Evolutionary conservation across 305 asterid genomes (phyloP).

Genomic region (Rubia tinctorum): DNA sequence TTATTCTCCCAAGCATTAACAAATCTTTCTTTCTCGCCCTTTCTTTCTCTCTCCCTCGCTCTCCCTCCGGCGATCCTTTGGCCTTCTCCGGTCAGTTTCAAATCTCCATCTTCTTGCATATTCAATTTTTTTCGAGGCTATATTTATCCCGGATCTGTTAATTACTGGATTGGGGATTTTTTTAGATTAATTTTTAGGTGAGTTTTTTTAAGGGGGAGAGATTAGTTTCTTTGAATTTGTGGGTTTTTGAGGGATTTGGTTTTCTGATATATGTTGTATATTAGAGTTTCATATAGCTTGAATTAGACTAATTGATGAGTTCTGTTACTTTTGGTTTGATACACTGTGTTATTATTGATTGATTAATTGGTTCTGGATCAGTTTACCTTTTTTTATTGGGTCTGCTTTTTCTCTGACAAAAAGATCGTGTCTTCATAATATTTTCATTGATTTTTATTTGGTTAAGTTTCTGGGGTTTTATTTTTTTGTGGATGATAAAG

Average conservation of each 20-base stretch:
- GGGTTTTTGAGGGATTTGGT: conserved; percentile 4
- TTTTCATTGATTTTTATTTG: background rate
- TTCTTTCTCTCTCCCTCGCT: conserved; percentile 6
- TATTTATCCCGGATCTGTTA: conserved; percentile 18
- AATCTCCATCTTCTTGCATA: conserved; percentile 8
- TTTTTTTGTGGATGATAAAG: background rate
- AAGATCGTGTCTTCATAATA: conserved; percentile 4
- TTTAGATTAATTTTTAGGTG: background rate
- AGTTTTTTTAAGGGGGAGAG: background rate
- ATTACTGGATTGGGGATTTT: background rate
- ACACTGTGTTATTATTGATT: background rate
- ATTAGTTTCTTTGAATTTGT: conserved; percentile 6
- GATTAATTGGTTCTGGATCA: background rate
- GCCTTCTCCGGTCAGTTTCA: conserved; percentile 26
- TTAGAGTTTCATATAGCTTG: conserved; percentile 1
- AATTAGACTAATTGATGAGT: background rate
- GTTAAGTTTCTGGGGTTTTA: background rate
- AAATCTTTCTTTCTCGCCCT: background rate
- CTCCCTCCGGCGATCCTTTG: conserved; percentile 7
- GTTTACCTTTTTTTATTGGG: background rate
- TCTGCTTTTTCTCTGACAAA: background rate
- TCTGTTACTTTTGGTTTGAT: background rate
- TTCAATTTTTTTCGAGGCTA: background rate
- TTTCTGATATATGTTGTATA: background rate
- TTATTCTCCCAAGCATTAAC: conserved; percentile 13